Evolutionary conservation across 1,284 basidiomycete genomes (phyloP).

Genomic region (Ceratobasidium sp.): DNA sequence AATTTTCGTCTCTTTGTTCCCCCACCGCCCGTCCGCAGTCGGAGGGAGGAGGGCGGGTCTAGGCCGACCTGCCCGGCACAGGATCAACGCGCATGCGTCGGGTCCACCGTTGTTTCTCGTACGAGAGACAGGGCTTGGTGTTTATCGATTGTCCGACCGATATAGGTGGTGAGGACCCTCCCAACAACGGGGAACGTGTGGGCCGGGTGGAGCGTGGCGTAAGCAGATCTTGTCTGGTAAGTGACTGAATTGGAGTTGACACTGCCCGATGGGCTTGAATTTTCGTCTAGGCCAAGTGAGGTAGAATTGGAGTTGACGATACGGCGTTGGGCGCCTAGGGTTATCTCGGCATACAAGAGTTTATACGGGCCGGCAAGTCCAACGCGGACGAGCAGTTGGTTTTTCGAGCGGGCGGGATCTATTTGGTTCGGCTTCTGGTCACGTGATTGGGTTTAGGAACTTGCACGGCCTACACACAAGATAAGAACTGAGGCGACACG

Average conservation of each 20-base stretch:
- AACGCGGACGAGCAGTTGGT: background rate
- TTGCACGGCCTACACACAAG: background rate
- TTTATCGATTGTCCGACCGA: slow-evolving; percentile 6
- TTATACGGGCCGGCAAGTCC: background rate
- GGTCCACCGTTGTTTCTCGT: background rate
- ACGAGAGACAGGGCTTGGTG: background rate
- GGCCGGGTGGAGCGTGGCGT: background rate
- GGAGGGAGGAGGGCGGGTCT: background rate
- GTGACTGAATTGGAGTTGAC: background rate
- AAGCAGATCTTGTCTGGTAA: background rate
- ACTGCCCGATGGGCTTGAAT: background rate
- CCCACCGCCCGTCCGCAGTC: background rate
- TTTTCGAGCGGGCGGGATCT: background rate
- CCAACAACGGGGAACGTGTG: slow-evolving; percentile 13
- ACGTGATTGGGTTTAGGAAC: background rate
- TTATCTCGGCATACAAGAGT: background rate
- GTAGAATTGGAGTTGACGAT: slow-evolving; percentile 12
- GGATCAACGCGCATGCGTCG: background rate
- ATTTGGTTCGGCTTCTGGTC: slow-evolving; percentile 9
- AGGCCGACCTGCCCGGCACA: background rate
- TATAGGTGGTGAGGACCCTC: background rate
- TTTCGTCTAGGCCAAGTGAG: background rate
- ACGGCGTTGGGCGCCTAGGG: background rate
- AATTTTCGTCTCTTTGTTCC: background rate
- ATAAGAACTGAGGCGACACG: background rate